Conservation (phyloP, 202 grass and related monocot species). For the Carex arenaria region DNA sequence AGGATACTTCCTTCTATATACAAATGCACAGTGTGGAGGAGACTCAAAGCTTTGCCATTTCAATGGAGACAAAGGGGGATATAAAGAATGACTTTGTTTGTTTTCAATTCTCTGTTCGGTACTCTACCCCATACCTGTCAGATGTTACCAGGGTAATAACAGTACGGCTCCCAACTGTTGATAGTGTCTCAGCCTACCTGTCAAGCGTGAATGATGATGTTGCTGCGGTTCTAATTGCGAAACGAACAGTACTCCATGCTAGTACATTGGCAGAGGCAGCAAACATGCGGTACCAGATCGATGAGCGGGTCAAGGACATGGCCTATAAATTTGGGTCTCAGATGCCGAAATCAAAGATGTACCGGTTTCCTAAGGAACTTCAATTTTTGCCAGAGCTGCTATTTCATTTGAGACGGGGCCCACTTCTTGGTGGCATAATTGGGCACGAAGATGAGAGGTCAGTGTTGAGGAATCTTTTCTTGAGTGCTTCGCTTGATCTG, state of each 20-base stretch:
- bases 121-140: constrained; percentile 78
- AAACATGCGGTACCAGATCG: constrained; percentile 64
- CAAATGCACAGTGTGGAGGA: constrained; percentile 95
- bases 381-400: constrained; percentile 70
- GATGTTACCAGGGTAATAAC: constrained; percentile 86
- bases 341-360: constrained; percentile 73
- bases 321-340: constrained; percentile 80
- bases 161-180: constrained; percentile 61
- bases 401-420: constrained; percentile 93
- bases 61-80: constrained; percentile 81
- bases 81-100: constrained; percentile 83
- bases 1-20: constrained; percentile 75
- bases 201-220: constrained; percentile 68
- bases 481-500: constrained; percentile 82
- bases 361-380: constrained; percentile 79
- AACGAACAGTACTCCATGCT: constrained; percentile 59
- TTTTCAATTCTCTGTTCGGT: constrained; percentile 90
- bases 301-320: constrained; percentile 92
- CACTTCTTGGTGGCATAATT: constrained; percentile 88
- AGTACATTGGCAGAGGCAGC: constrained; percentile 56
- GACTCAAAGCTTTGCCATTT: constrained; percentile 85
- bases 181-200: constrained; percentile 71
- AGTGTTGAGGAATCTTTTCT: constrained; percentile 78
- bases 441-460: constrained; percentile 95
- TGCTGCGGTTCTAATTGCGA: constrained; percentile 67